Percentiles rank a stretch among this genome's conserved stretches.
Conservation (phyloP, 768 basidiomycete genomes). For the Boletus sp. region DNA sequence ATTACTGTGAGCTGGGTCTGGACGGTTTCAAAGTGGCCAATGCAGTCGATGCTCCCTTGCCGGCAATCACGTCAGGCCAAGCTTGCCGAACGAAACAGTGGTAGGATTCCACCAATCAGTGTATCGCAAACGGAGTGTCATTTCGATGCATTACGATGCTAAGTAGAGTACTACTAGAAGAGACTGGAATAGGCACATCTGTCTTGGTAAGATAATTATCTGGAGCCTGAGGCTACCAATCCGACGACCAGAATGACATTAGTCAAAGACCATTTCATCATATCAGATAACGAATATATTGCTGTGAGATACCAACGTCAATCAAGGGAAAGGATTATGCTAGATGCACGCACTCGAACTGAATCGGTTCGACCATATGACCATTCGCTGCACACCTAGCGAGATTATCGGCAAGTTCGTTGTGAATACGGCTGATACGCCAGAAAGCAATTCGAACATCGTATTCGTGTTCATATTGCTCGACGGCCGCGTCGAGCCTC, state of each 20-base stretch:
- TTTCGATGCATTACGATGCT: no score
- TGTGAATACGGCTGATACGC: conserved; percentile 10
- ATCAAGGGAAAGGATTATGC: not conserved
- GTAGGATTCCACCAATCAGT: not conserved
- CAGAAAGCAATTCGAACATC: conserved; percentile 14
- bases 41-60: no score
- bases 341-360: conserved; percentile 2
- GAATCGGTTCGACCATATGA: not conserved
- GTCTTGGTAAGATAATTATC: conserved; percentile 2
- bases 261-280: not conserved
- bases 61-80: no score
- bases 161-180: not conserved
- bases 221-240: not conserved
- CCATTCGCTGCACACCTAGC: conserved; percentile 8
- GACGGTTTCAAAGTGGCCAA: no score
- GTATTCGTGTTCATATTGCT: conserved; percentile 3
- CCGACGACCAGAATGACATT: not conserved
- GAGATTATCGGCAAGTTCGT: conserved; percentile 13
- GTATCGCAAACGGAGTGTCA: not conserved
- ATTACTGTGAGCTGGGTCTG: no score
- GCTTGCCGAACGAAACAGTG: no score
- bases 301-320: not conserved
- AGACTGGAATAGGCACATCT: not conserved
- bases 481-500: conserved; percentile 3
- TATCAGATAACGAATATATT: not conserved